Evolutionary conservation across 31 red algal genomes (phyloP), one percentile per base, ranked within the genome.

Genomic region (Asparagopsis taxiformis): DNA sequence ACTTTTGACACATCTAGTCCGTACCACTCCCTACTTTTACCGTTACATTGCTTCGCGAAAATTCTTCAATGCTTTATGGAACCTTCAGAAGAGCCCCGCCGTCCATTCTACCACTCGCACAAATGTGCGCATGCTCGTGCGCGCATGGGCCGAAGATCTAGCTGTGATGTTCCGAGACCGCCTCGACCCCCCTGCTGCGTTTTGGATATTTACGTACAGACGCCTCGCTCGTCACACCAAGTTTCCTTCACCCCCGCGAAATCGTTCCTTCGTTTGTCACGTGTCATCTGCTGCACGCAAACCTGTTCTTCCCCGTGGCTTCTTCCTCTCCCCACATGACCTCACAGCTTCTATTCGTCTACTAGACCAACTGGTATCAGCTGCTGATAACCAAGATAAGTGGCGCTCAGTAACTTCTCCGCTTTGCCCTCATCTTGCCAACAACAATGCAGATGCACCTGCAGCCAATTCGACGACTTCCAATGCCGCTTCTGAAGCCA

Each of bases 21-120:
- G 35, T 2, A 58, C 41, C 51, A 57, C 72, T 3, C 81, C 81
- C 50, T 86, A 69, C 63, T 86, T 86, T 31, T 86, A 86, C 70
- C 81, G 81, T 61, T 86, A 86, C 70, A 59, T 86, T 6, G 81
- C 81, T 4, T 68, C 62, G 6, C 62, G 37, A 8, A 32, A 31
- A 0, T 86, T 86, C 36, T 68, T 75, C 62, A 15, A 55, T 1
- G 57, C 70, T 20, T 59, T 86, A 11, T 84, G 66, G 66, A 28
- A 56, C 4, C 13, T 62, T 11, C 32, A 23, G 34, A 65, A 55
- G 6, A 21, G 28, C 4, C 3, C 57, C 4, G 25, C 55, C 0
- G 38, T 59, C 25, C 29, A 31, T 1, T 67, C 22, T 4, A 51
- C 79, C 17, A 46, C 68, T 16, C 26, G 55, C 51, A 3, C 68